These are phyloP conservation scores for Kregervanrija pseudodelftensis DNA, from an alignment of 805 yeast species.

Conservation along the genomic window DNA sequence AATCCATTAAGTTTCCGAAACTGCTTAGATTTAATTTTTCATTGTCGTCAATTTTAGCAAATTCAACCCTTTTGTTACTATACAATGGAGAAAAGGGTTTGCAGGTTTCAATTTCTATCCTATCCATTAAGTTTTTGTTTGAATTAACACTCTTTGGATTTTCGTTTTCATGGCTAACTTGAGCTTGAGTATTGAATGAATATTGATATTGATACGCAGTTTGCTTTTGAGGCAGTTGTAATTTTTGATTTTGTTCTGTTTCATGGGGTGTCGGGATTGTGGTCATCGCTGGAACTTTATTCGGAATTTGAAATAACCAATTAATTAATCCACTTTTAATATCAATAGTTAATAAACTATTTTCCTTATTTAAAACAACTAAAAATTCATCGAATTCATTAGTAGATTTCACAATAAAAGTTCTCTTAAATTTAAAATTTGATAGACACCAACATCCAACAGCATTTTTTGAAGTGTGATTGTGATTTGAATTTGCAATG, in stretches of 20 bases:
- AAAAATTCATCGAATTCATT: constrained; percentile 3
- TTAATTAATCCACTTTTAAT: constrained; percentile 12
- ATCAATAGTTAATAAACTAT: constrained; percentile 15
- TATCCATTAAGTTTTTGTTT: constrained; percentile 20
- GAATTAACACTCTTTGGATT: constrained; percentile 26
- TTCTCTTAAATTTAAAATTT: constrained; percentile 18
- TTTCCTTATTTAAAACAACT: constrained; percentile 21
- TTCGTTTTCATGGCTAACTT: neutral
- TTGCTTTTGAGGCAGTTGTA: too few relatives aligned
- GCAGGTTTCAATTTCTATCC: constrained; percentile 52
- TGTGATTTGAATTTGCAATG: neutral
- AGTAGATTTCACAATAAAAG: constrained; percentile 5
- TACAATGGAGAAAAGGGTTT: constrained; percentile 23
- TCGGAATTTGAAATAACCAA: constrained; percentile 14
- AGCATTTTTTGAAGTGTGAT: constrained; percentile 9
- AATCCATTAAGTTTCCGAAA: neutral
- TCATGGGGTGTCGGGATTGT: too few relatives aligned
- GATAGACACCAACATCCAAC: constrained; percentile 41
- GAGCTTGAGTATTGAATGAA: neutral
- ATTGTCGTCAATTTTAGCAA: constrained; percentile 11
- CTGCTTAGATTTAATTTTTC: neutral
- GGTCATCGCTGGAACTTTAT: too few relatives aligned
- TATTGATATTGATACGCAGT: neutral
- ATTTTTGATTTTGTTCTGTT: too few relatives aligned
- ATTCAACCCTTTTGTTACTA: constrained; percentile 19